phyloP scores from a whole-genome alignment of 768 basidiomycete genomes.

The Leccinum disarticulatum region DNA sequence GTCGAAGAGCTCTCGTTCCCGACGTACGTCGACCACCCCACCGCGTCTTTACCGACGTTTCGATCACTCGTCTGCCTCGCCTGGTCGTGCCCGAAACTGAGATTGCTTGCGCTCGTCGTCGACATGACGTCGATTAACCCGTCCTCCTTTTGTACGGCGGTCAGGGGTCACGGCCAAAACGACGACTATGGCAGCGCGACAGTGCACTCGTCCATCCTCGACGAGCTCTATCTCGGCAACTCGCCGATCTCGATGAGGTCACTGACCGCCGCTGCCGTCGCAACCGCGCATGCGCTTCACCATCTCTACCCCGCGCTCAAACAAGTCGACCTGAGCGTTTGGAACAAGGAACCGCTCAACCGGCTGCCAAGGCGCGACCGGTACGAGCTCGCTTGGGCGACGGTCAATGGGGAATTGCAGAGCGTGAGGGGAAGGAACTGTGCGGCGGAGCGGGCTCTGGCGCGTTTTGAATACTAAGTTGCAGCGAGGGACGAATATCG shows the following conservation, averaged over 20 bases:
- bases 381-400: constrained; percentile 18
- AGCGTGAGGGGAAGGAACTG: not conserved
- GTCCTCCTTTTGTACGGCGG: not conserved
- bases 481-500: no score
- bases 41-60: constrained; percentile 22
- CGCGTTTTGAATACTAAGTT: not conserved
- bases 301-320: constrained; percentile 20
- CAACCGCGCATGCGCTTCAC: constrained; percentile 12
- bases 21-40: constrained; percentile 14
- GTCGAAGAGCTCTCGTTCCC: constrained; percentile 21
- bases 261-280: constrained; percentile 7
- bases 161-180: not conserved
- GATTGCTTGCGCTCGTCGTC: constrained; percentile 24
- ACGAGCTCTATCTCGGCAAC: constrained; percentile 22
- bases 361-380: constrained; percentile 9
- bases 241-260: constrained; percentile 12
- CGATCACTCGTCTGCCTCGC: constrained; percentile 14
- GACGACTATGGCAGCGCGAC: not conserved
- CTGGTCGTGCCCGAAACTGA: constrained; percentile 14
- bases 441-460: not conserved
- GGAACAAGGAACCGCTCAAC: constrained; percentile 16
- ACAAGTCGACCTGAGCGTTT: constrained; percentile 20
- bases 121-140: constrained; percentile 10
- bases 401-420: constrained; percentile 18
- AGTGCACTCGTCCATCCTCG: constrained; percentile 4